A percentile compares a stretch with the other conserved stretches of the same genome.
These are phyloP conservation scores for Pseudonectria foliicola DNA, from an alignment of 2,329 filamentous ascomycete genomes.

Conservation along the genomic window DNA sequence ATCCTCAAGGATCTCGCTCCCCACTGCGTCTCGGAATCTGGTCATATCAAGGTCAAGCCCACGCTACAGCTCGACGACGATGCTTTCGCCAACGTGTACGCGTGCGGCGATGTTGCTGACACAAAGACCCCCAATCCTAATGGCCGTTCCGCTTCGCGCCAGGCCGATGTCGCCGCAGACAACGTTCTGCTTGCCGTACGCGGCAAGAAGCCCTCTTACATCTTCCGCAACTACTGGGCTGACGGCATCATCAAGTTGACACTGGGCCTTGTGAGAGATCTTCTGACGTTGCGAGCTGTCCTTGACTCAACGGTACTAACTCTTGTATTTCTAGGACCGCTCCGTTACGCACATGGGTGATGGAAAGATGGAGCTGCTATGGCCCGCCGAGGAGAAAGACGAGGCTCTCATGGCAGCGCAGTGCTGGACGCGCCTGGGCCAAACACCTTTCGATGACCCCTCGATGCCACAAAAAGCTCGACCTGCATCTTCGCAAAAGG, in stretches of 20 bases:
- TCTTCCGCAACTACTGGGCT: constrained; percentile 37
- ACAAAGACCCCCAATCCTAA: constrained; percentile 41
- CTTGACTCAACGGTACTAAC: not conserved
- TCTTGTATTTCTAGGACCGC: constrained; percentile 29
- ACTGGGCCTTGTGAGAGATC: constrained; percentile 39
- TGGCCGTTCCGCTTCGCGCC: constrained; percentile 45
- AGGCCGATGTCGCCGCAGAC: constrained; percentile 44
- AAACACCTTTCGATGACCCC: constrained; percentile 37
- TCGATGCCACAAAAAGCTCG: constrained; percentile 5
- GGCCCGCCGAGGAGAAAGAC: constrained; percentile 34
- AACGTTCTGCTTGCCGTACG: constrained; percentile 46
- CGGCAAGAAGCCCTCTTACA: constrained; percentile 29
- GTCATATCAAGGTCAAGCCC: constrained; percentile 45
- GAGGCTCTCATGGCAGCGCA: constrained; percentile 36
- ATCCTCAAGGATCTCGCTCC: constrained; percentile 39
- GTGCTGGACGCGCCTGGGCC: constrained; percentile 37
- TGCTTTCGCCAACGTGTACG: constrained; percentile 46
- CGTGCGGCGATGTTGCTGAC: constrained; percentile 57
- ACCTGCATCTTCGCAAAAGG: not conserved
- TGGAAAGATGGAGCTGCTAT: constrained; percentile 36
- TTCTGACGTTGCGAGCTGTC: constrained; percentile 2
- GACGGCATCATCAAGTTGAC: constrained; percentile 49
- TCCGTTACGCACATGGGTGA: constrained; percentile 38
- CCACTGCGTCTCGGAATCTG: constrained; percentile 35
- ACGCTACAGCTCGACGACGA: constrained; percentile 50